These are phyloP conservation scores for Capsicum rhomboideum DNA, from an alignment of 257 asterid genomes.

Conservation along the genomic window DNA sequence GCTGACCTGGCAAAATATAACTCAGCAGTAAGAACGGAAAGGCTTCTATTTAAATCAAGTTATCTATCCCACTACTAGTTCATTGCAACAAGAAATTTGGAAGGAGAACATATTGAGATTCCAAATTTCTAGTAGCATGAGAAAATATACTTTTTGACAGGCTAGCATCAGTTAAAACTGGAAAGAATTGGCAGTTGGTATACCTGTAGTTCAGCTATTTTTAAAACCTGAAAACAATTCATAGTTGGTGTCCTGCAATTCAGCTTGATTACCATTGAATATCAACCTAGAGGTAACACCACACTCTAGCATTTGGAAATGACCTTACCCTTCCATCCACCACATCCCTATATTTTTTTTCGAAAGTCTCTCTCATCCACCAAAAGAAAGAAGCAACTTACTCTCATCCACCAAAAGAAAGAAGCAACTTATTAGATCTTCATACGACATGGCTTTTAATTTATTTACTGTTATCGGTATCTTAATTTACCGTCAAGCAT, in stretches of 20 bases:
- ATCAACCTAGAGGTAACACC: neutral
- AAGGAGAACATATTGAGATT: neutral
- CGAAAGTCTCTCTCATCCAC: neutral
- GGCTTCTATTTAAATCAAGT: neutral
- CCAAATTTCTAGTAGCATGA: neutral
- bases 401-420: neutral
- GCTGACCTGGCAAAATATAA: slow-evolving; percentile 60
- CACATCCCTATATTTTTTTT: neutral
- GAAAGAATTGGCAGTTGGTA: neutral
- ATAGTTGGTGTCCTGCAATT: neutral
- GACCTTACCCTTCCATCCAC: neutral
- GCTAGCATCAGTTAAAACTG: neutral
- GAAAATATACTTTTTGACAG: neutral
- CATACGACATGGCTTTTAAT: neutral
- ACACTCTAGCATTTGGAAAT: neutral
- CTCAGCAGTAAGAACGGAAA: neutral
- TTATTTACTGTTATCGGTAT: neutral
- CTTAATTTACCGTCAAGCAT: neutral
- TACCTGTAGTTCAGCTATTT: neutral
- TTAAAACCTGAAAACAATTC: neutral
- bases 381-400: neutral
- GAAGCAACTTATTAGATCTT: neutral
- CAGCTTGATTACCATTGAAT: neutral
- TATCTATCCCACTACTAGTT: neutral
- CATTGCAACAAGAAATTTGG: neutral